These are phyloP conservation scores for Coelastrella sp. DNA, from an alignment of 139 green algal genomes.

Conservation along the genomic window DNA sequence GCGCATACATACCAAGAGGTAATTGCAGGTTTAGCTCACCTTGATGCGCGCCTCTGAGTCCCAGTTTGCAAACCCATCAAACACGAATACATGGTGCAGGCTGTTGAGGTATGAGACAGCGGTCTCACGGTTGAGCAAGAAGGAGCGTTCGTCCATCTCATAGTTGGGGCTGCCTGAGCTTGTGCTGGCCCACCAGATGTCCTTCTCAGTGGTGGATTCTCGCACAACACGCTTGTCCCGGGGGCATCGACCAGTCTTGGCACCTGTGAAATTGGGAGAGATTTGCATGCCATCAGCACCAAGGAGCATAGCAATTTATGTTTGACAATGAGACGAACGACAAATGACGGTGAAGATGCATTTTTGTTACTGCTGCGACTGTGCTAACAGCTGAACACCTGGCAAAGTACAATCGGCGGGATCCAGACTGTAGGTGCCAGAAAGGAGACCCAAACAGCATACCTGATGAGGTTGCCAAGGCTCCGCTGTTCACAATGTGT, in stretches of 20 bases:
- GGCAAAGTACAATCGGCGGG: neutral
- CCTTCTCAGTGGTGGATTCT: conserved; percentile 73
- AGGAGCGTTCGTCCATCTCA: conserved; percentile 90
- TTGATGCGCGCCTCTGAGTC: conserved; percentile 58
- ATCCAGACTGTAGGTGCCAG: neutral
- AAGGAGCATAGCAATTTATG: neutral
- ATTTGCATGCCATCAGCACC: neutral
- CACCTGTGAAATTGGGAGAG: conserved; percentile 58
- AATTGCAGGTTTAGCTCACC: neutral
- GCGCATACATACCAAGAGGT: neutral
- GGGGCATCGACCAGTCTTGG: conserved; percentile 91
- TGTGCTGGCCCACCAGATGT: conserved; percentile 80
- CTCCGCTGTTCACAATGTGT: conserved; percentile 75
- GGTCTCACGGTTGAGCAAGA: conserved; percentile 86
- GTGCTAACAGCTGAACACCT: neutral
- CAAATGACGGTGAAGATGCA: too few species aligned
- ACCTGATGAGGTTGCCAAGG: conserved; percentile 81
- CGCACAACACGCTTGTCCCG: conserved; percentile 96
- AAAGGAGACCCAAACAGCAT: neutral
- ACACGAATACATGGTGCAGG: conserved; percentile 83
- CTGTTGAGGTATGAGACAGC: conserved; percentile 94
- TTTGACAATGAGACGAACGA: too few species aligned
- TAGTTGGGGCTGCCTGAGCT: conserved; percentile 76
- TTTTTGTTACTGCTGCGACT: neutral
- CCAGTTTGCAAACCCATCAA: conserved; percentile 92